Conservation (phyloP, 768 basidiomycete species). For the Auriscalpium orientale region DNA sequence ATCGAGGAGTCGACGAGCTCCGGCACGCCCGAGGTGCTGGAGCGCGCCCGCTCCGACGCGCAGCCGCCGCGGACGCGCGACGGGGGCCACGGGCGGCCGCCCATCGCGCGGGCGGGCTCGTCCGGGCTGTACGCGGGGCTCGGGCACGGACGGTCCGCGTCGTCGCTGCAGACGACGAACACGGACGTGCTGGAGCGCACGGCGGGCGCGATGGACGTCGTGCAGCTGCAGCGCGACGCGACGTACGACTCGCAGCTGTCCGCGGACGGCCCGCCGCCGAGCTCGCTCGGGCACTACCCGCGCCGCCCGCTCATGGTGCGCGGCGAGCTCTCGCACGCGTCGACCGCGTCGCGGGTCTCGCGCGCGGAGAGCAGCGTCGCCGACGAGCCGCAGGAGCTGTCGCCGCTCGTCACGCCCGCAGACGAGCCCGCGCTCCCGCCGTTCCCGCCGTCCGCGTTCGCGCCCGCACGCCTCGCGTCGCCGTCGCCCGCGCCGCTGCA, state of each 20-base stretch:
- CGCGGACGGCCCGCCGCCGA: not conserved
- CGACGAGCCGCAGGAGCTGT: not conserved
- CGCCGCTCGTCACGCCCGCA: not conserved
- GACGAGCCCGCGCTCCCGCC: not conserved
- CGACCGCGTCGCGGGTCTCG: not conserved
- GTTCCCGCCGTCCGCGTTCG: not conserved
- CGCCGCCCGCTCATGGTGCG: not conserved
- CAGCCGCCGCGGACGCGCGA: constrained; percentile 1
- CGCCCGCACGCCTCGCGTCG: no score
- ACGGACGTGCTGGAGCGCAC: constrained; percentile 62
- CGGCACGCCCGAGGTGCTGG: constrained; percentile 9
- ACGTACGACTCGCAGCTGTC: constrained; percentile 9
- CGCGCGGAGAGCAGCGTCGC: not conserved
- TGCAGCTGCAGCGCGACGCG: constrained; percentile 44
- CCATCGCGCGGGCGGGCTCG: constrained; percentile 1
- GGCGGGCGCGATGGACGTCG: constrained; percentile 61
- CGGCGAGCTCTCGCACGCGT: constrained; percentile 2
- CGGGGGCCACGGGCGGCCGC: constrained; percentile 9
- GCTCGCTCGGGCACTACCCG: not conserved
- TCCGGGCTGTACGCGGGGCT: constrained; percentile 15
- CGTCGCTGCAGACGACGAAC: constrained; percentile 57
- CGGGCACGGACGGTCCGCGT: constrained; percentile 29
- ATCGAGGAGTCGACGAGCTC: constrained; percentile 48
- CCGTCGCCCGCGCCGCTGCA: not conserved
- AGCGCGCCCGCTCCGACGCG: constrained; percentile 6